Base-by-base conservation (phyloP, 331 rosid species). In the Stylosanthes scabra region DNA sequence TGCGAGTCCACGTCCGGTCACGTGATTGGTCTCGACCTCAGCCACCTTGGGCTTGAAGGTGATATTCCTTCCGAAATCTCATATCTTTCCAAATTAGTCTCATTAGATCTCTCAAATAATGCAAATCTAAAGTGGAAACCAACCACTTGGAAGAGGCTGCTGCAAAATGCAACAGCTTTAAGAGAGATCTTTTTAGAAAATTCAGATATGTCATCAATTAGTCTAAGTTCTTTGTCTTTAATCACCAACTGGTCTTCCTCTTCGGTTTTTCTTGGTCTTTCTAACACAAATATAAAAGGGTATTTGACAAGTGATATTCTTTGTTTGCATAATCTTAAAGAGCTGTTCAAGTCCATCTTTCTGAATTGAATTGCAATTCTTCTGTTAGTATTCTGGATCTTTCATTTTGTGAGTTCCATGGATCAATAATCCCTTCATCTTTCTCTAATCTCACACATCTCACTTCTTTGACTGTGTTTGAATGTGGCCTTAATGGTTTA, bases 1-100 rank as follows among this genome's bases (percentile, higher is more conserved):
- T 82, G 85, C 12, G 82, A 82, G 11, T 1, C 12, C 7, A 2
- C 3, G 7, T 42, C 74, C 1, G 72, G 79, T 27, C 49, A 68
- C 3, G 61, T 50, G 14, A 14, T 67, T 68, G 73, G 39, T 16
- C 62, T 68, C 5, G 47, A 68, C 51, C 73, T 68, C 14, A 15
- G 12, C 2, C 37, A 51, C 3, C 37, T 7, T 2, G 6, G 59
- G 2, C 58, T 74, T 28, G 1, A 11, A 64, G 69, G 58, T 11
- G 42, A 66, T 27, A 50, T 66, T 66, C 59, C 71, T 7, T 66
- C 13, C 1, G 3, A 60, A 13, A 60, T 60, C 47, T 60, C 66
- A 34, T 25, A 37, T 11, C 46, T 60, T 37, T 60, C 47, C 29
- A 47, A 49, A 66, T 49, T 66, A 50, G 58, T 2, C 15, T 67